Evolutionary conservation across 2,329 filamentous ascomycete species (phyloP).

Genomic region (Curvularia verruculosa): DNA sequence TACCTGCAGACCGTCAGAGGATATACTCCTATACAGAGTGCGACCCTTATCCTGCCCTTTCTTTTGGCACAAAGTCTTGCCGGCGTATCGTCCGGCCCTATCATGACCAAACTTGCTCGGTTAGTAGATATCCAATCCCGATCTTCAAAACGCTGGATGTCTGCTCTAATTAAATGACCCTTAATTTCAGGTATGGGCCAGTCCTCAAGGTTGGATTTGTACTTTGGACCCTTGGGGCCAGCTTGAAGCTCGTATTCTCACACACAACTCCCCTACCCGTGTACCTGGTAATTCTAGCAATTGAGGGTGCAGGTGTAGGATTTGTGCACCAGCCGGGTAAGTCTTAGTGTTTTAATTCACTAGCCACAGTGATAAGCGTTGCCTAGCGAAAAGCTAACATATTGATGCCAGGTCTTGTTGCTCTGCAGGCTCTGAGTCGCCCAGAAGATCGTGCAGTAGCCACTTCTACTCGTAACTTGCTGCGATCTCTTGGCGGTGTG

Average conservation of each 20-base stretch:
- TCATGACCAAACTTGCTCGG: neutral
- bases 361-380: too few relatives aligned
- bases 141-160: neutral
- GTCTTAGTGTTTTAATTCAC: too few relatives aligned
- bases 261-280: neutral
- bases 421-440: neutral
- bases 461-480: neutral
- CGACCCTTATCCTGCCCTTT: neutral
- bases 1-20: neutral
- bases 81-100: too few relatives aligned
- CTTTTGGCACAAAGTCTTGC: neutral
- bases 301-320: neutral
- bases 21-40: neutral
- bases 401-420: neutral
- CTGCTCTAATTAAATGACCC: too few relatives aligned
- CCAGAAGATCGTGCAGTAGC: neutral
- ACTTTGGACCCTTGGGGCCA: neutral
- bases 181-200: neutral
- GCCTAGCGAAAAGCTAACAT: too few relatives aligned
- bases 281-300: neutral
- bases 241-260: neutral
- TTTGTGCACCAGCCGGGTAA: neutral
- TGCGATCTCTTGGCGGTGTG: neutral
- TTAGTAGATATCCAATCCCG: neutral
- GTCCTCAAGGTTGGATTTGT: neutral